A percentile compares a stretch with the other conserved stretches of the same genome.
Evolutionary conservation across 106 monocot species (phyloP).

Genomic region (Iris macrosiphon): DNA sequence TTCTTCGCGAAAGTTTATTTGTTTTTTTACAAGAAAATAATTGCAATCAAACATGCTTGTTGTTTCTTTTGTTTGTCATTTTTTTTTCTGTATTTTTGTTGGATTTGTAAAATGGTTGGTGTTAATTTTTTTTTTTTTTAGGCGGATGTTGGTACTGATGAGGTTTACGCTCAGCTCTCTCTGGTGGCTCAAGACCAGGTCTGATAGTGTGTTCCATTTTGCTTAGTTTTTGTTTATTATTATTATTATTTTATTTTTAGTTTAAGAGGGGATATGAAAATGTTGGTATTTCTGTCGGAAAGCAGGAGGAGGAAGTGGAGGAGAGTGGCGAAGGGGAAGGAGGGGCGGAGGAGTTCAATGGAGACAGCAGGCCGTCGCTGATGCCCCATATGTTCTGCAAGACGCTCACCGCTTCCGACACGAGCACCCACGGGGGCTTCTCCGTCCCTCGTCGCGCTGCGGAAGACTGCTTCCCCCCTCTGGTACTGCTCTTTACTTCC

Average conservation of each 20-base stretch:
- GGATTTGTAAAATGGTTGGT: background rate
- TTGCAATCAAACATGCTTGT: no score
- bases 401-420: conserved; percentile 94
- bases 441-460: conserved; percentile 95
- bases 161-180: conserved; percentile 69
- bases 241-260: background rate
- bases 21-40: no score
- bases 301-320: conserved; percentile 25
- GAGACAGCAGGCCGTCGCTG: conserved; percentile 22
- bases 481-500: conserved; percentile 33
- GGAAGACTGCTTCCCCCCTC: conserved; percentile 92
- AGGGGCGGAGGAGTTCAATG: conserved; percentile 16
- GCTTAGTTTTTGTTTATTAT: background rate
- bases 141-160: conserved; percentile 81
- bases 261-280: background rate
- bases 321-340: conserved; percentile 25
- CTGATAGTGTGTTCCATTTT: background rate
- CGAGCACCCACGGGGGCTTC: conserved; percentile 96
- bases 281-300: background rate
- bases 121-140: conserved; percentile 13
- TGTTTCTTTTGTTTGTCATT: background rate
- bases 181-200: conserved; percentile 67
- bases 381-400: conserved; percentile 98
- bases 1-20: no score
- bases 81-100: background rate